Percentiles rank a stretch among this genome's conserved stretches.
Conservation (phyloP, 2,329 filamentous ascomycete genomes). For the Aspergillus ustus region DNA sequence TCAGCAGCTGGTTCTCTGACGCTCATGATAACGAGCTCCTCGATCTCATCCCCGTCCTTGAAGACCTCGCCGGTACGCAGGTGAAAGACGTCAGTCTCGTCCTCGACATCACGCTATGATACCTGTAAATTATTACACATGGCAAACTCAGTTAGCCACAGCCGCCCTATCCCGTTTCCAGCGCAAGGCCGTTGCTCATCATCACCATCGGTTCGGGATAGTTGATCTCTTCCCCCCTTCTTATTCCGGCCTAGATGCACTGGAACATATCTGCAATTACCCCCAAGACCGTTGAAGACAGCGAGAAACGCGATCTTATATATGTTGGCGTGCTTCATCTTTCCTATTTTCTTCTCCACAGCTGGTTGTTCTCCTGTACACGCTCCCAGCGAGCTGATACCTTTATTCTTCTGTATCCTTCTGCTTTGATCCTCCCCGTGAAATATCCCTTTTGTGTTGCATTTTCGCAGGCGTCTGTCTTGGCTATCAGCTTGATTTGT, state of each 20-base stretch:
- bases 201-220: neutral
- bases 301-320: slow-evolving; percentile 9
- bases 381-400: slow-evolving; percentile 35
- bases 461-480: slow-evolving; percentile 45
- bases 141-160: slow-evolving; percentile 36
- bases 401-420: slow-evolving; percentile 25
- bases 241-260: slow-evolving; percentile 10
- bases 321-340: slow-evolving; percentile 12
- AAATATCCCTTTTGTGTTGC: slow-evolving; percentile 34
- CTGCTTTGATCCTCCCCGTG: slow-evolving; percentile 29
- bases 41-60: slow-evolving; percentile 95
- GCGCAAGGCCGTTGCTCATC: slow-evolving; percentile 12
- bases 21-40: slow-evolving; percentile 98
- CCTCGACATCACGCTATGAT: slow-evolving; percentile 78
- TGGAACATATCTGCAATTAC: neutral
- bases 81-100: slow-evolving; percentile 97
- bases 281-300: slow-evolving; percentile 1
- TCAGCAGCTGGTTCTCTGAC: slow-evolving; percentile 99
- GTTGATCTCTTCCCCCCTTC: neutral
- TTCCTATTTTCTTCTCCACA: slow-evolving; percentile 12
- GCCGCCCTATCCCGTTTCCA: slow-evolving; percentile 24
- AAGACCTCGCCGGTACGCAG: slow-evolving; percentile 86
- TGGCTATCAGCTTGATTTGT: slow-evolving; percentile 37
- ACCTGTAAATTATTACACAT: slow-evolving; percentile 34
- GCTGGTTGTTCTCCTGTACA: slow-evolving; percentile 19